phyloP scores from a whole-genome alignment of 202 grass and related monocot species.

The Schoenoplectus triqueter region DNA sequence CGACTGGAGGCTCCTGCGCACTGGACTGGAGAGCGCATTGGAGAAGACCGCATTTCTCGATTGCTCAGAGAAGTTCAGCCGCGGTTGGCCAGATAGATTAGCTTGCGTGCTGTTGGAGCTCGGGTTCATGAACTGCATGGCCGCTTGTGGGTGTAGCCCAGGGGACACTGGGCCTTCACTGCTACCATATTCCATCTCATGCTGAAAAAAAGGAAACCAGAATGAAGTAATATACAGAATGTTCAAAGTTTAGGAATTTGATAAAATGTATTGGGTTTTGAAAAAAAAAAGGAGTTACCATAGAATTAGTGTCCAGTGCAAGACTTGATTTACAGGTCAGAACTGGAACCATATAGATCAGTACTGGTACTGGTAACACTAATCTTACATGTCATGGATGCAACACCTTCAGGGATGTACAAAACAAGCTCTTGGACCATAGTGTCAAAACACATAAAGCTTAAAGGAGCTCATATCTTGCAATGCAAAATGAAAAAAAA shows the following conservation, averaged over 20 bases:
- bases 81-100: constrained; percentile 43
- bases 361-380: not conserved
- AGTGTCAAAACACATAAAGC: not conserved
- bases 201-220: constrained; percentile 52
- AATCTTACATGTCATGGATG: not conserved
- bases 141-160: constrained; percentile 51
- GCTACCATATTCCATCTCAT: constrained; percentile 81
- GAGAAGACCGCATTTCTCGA: constrained; percentile 77
- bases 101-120: constrained; percentile 48
- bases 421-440: not conserved
- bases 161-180: constrained; percentile 64
- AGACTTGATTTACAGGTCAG: not conserved
- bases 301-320: not conserved
- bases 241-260: not conserved
- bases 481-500: constrained; percentile 5
- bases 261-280: not conserved
- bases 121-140: constrained; percentile 55
- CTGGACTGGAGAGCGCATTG: constrained; percentile 79
- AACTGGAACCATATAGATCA: not conserved
- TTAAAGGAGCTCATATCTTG: constrained; percentile 3
- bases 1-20: constrained; percentile 71
- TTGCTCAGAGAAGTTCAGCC: constrained; percentile 60
- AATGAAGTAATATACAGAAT: not conserved
- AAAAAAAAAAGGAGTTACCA: constrained; percentile 12
- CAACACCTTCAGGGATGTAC: not conserved